These are phyloP conservation scores for Voacanga thouarsii DNA, from an alignment of 257 asterid species.

Conservation along the genomic window DNA sequence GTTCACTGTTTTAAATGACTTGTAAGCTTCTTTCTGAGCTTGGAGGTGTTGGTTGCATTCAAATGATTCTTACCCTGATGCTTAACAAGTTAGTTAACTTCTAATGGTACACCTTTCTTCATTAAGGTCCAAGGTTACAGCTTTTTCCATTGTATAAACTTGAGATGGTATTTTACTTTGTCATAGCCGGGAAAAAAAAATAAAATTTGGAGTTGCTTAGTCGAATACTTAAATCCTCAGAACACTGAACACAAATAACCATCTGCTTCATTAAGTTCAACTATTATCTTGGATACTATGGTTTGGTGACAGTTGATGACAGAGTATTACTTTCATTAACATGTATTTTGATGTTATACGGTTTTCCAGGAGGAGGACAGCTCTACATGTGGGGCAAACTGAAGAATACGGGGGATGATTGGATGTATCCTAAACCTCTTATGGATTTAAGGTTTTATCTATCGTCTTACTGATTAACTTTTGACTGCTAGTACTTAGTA, in stretches of 20 bases:
- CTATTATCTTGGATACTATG: neutral
- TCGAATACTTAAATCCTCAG: neutral
- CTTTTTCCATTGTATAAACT: neutral
- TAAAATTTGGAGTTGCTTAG: neutral
- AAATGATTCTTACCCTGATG: neutral
- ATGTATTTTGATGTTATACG: conserved; percentile 3
- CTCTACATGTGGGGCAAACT: conserved; percentile 99
- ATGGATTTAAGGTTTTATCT: conserved; percentile 84
- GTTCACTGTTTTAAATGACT: neutral
- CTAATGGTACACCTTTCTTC: neutral
- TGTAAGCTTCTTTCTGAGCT: neutral
- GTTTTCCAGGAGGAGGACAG: conserved; percentile 92
- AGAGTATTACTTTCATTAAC: neutral
- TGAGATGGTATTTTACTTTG: neutral
- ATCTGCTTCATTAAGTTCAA: neutral
- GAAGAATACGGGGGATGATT: conserved; percentile 87
- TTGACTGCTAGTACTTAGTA: neutral
- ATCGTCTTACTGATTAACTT: neutral
- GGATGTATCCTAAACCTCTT: conserved; percentile 99
- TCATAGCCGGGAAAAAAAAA: neutral
- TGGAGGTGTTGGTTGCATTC: neutral
- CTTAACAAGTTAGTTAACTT: neutral
- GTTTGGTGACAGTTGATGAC: too few relatives aligned
- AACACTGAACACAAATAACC: neutral
- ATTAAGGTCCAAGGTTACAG: neutral